These are phyloP conservation scores for Zymoseptoria ardabiliae DNA, from an alignment of 2,329 filamentous ascomycete genomes.

Conservation along the genomic window DNA sequence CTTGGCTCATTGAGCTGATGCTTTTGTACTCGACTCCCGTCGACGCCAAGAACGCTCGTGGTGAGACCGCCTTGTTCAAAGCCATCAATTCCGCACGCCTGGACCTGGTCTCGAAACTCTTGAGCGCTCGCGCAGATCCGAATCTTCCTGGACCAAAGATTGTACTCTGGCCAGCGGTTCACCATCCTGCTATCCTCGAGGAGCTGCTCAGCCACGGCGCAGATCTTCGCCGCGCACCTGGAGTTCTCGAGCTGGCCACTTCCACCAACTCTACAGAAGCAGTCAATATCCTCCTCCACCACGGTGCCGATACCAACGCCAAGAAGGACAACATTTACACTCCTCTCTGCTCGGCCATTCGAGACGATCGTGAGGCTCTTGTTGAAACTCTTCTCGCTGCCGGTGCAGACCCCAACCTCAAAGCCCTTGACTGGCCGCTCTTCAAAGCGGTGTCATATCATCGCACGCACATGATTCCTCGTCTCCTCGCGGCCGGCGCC, in stretches of 20 bases:
- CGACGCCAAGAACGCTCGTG: conserved; percentile 53
- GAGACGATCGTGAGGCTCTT: conserved; percentile 57
- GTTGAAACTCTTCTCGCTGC: conserved; percentile 51
- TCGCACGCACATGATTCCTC: conserved; percentile 53
- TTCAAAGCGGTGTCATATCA: conserved; percentile 64
- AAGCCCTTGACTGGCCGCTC: conserved; percentile 56
- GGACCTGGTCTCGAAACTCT: conserved; percentile 48
- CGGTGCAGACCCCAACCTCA: conserved; percentile 46
- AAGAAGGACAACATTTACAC: conserved; percentile 59
- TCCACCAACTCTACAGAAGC: conserved; percentile 55
- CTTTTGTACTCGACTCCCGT: conserved; percentile 54
- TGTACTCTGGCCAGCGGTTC: conserved; percentile 60
- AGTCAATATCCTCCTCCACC: conserved; percentile 53
- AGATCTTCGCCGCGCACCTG: conserved; percentile 53
- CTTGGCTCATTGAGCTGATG: conserved; percentile 51
- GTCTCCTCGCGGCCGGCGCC: conserved; percentile 53
- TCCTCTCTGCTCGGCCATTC: conserved; percentile 60
- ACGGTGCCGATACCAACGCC: conserved; percentile 55
- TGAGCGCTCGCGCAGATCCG: conserved; percentile 56
- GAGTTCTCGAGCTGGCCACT: conserved; percentile 61
- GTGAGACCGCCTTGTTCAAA: conserved; percentile 57
- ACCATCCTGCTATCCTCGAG: conserved; percentile 52
- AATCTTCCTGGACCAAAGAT: conserved; percentile 50
- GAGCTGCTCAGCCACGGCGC: conserved; percentile 48
- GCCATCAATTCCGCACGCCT: conserved; percentile 51